Evolutionary conservation across 1,284 basidiomycete species (phyloP).

Genomic region (Apiotrichum mycotoxinovorans): DNA sequence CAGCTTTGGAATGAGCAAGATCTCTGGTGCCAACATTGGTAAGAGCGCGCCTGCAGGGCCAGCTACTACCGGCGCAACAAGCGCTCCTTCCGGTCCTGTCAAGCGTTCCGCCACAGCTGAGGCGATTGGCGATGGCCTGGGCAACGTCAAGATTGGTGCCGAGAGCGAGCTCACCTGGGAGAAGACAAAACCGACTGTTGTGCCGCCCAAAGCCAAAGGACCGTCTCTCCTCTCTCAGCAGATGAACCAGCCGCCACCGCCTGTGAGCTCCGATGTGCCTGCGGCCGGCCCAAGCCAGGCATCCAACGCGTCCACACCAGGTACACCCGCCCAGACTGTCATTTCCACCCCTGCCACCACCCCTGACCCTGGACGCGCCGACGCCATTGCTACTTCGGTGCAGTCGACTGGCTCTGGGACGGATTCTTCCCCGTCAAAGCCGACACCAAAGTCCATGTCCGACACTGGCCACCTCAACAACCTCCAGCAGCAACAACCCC

Average conservation of each 20-base stretch:
- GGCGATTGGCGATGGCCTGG: slow-evolving; percentile 56
- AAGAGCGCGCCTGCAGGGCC: slow-evolving; percentile 23
- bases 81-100: slow-evolving; percentile 32
- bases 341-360: slow-evolving; percentile 46
- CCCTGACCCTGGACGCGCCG: slow-evolving; percentile 34
- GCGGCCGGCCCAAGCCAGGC: slow-evolving; percentile 14
- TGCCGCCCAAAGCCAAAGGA: slow-evolving; percentile 53
- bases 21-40: slow-evolving; percentile 40
- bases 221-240: slow-evolving; percentile 80
- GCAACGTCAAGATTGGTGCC: slow-evolving; percentile 62
- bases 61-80: neutral
- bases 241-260: slow-evolving; percentile 53
- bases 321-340: slow-evolving; percentile 40
- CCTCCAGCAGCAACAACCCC: slow-evolving; percentile 35
- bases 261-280: slow-evolving; percentile 14
- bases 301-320: slow-evolving; percentile 27
- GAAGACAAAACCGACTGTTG: slow-evolving; percentile 51
- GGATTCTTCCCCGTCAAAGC: slow-evolving; percentile 20
- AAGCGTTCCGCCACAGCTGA: slow-evolving; percentile 53
- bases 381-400: slow-evolving; percentile 46
- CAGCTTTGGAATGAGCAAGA: slow-evolving; percentile 84
- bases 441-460: neutral
- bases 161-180: slow-evolving; percentile 56
- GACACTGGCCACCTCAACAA: slow-evolving; percentile 32
- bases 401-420: slow-evolving; percentile 30